A percentile compares a stretch with the other conserved stretches of the same genome.
Evolutionary conservation across 2,329 filamentous ascomycete species (phyloP).

Genomic region (Cercospora beticola): DNA sequence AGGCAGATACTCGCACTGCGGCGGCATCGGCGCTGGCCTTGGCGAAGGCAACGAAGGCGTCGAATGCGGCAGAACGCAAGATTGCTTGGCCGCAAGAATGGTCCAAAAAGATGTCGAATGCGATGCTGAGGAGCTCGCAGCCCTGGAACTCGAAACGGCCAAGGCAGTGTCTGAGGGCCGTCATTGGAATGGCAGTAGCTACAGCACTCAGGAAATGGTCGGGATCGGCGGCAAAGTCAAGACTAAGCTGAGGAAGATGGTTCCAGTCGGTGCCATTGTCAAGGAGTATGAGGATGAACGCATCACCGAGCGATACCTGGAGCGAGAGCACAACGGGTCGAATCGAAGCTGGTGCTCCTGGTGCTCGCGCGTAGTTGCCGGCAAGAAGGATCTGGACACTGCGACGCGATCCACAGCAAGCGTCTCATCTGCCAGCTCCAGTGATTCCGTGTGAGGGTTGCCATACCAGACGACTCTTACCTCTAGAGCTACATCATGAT

Average conservation of each 20-base stretch:
- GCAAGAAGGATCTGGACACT: constrained; percentile 33
- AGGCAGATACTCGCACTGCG: constrained; percentile 74
- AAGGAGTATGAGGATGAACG: constrained; percentile 81
- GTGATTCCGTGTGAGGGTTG: background rate
- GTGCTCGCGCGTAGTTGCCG: constrained; percentile 62
- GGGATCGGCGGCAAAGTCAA: constrained; percentile 87
- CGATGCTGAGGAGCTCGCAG: constrained; percentile 70
- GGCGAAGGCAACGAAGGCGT: constrained; percentile 87
- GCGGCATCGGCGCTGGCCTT: constrained; percentile 81
- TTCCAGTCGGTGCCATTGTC: constrained; percentile 79
- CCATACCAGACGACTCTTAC: background rate
- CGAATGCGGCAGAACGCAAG: constrained; percentile 74
- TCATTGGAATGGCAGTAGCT: constrained; percentile 64
- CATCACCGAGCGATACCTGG: constrained; percentile 63
- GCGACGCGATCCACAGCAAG: constrained; percentile 30
- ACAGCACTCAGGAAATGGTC: constrained; percentile 83
- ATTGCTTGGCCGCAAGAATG: constrained; percentile 73
- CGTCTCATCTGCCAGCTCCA: constrained; percentile 28
- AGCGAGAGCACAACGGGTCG: constrained; percentile 66
- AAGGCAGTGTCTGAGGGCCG: constrained; percentile 32
- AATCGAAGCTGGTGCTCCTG: constrained; percentile 87
- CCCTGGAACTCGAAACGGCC: constrained; percentile 41
- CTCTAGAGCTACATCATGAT: background rate
- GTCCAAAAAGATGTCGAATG: constrained; percentile 84
- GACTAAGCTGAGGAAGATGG: constrained; percentile 79